Base-by-base conservation (phyloP, 192 early-diverging fungal genomes). In the Entomortierella chlamydospora region DNA sequence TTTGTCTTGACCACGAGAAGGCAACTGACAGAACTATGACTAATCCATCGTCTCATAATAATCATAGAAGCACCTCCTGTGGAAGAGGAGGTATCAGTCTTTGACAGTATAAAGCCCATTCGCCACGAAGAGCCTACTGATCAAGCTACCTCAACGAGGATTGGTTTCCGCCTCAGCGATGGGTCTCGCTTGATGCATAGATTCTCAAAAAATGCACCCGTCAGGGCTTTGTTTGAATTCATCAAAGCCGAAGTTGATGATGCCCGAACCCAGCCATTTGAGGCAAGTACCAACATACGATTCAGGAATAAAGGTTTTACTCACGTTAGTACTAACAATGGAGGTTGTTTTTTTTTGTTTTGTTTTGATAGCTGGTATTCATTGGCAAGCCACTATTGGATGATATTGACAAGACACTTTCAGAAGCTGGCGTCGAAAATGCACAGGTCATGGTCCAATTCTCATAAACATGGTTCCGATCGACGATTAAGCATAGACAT, bases 131-230 rank as follows among this genome's bases (percentile, higher is more conserved):
- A 87, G 28, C 80, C 90, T 12, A 84, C 84, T 1, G 86, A 88
- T 15, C 63, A 84, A 4, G 79, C 86, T 3, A 86, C 87, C 9
- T 87, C 89, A 2, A 94, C 94, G 12, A 87, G 94, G 37, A 89
- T 98, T 57, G 95, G 96, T 71, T 84, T 97, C 63, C 89, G 94
- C 37, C 81, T 96, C 25, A 64, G 61, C 87, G 92, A 94, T 82
- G 97, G 97, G 18, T 79, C 85, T 22, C 90, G 90, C 22, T 73
- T 91, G 30, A 90, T 97, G 57, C 88, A 93, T 50, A 87, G 90
- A 60, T 95, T 99, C 77, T 66, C 74, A 37, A 94, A 92, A 72
- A 69, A 87, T 0, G 94, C 93, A 63, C 85, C 84, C 23, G 95
- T 98, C 2, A 86, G 80, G 34, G 73, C 77, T 8, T 72, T 99